A percentile compares a stretch with the other conserved stretches of the same genome.
phyloP scores from a whole-genome alignment of 495 filamentous ascomycete species.

The Penicillium antarcticum region DNA sequence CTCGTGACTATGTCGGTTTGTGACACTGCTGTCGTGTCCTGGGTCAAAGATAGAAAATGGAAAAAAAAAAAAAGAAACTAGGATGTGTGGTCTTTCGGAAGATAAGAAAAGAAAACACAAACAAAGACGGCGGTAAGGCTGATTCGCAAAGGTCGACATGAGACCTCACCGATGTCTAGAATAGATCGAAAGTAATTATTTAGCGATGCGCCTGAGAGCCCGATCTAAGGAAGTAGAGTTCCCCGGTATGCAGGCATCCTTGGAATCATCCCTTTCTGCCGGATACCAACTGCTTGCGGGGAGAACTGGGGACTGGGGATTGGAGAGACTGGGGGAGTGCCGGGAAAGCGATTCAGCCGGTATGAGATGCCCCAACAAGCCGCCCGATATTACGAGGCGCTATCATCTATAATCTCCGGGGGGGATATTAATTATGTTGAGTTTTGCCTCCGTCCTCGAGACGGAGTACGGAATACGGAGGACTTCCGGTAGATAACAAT shows the following conservation, averaged over 20 bases:
- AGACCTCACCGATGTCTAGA: background rate
- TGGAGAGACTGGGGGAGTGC: background rate
- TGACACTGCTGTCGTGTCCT: conserved; percentile 26
- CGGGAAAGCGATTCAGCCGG: background rate
- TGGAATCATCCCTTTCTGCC: conserved; percentile 20
- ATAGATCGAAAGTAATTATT: background rate
- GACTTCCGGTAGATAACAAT: no score
- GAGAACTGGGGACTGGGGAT: background rate
- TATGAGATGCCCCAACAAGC: background rate
- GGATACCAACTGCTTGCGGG: conserved; percentile 17
- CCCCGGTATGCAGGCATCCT: conserved; percentile 25
- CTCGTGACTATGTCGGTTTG: conserved; percentile 25
- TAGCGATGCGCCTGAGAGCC: conserved; percentile 1
- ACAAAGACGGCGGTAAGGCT: conserved; percentile 16
- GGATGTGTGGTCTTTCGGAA: conserved; percentile 25
- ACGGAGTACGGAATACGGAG: no score
- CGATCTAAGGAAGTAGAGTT: conserved; percentile 16
- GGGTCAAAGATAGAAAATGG: conserved; percentile 3
- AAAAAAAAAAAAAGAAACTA: background rate
- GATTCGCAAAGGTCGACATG: background rate
- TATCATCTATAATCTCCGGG: no score
- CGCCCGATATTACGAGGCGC: no score
- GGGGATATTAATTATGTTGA: no score
- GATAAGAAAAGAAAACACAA: conserved; percentile 18
- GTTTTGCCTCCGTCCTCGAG: no score